Conservation (phyloP, 2,329 filamentous ascomycete species). For the Colletotrichum viniferum region DNA sequence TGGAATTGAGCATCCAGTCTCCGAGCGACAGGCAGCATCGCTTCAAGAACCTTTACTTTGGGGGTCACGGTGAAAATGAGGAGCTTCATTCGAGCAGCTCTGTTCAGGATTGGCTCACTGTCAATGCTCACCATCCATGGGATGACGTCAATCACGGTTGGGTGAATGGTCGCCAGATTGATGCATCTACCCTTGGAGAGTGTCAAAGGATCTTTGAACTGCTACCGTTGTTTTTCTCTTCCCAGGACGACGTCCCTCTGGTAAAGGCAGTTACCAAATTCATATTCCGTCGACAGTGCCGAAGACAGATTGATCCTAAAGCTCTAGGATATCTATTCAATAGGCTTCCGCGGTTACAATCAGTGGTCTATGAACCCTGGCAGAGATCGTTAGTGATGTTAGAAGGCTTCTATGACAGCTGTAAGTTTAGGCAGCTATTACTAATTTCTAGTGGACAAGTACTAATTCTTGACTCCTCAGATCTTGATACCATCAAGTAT, state of each 20-base stretch:
- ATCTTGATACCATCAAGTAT: conserved; percentile 6
- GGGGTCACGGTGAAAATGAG: conserved; percentile 16
- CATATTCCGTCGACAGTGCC: conserved; percentile 37
- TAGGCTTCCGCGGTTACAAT: conserved; percentile 30
- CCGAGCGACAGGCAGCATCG: conserved; percentile 39
- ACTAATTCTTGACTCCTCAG: not conserved
- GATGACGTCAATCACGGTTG: conserved; percentile 35
- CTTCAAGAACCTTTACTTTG: conserved; percentile 35
- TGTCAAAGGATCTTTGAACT: conserved; percentile 29
- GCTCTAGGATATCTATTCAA: conserved; percentile 24
- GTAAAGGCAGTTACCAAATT: conserved; percentile 33
- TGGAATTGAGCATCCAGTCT: conserved; percentile 38
- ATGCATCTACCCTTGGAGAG: conserved; percentile 26
- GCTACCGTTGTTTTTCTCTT: conserved; percentile 5
- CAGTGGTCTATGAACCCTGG: conserved; percentile 38
- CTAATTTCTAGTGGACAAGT: not conserved
- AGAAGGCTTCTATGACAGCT: conserved; percentile 22
- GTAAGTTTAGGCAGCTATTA: conserved; percentile 14
- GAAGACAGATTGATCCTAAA: conserved; percentile 27
- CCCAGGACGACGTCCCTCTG: conserved; percentile 20
- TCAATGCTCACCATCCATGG: not conserved
- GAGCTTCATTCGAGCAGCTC: not conserved
- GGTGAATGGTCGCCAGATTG: conserved; percentile 28
- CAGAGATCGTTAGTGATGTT: conserved; percentile 22
- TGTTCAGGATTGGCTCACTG: not conserved